Evolutionary conservation across 1,284 basidiomycete genomes (phyloP), one percentile per base, ranked within the genome.

Genomic region (Pascua sp.): DNA sequence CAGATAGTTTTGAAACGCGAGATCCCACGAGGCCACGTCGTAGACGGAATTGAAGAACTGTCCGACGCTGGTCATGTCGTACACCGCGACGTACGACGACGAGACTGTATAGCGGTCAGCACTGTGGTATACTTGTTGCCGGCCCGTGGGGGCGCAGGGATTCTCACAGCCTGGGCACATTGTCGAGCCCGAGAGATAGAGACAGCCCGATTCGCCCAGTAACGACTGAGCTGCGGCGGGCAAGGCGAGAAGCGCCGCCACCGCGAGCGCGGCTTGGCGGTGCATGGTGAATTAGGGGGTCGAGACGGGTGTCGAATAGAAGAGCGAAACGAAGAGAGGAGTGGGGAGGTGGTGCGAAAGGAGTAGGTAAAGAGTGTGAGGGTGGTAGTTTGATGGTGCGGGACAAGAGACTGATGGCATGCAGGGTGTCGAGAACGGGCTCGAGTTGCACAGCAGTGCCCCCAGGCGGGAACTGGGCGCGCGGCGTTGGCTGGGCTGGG

Each of bases 1-100:
- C 47, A 80, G 71, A 66, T 80, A 81, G 65, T 40, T 62, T 24
- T 39, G 36, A 39, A 43, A 51, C 7, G 11, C 46, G n/a, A 16
- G 18, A 37, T 50, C 51, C 16, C 52, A 58, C 36, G 24, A 40
- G 18, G 50, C n/a, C 15, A 53, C 50, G 32, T 53, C 51, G 13
- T 45, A 42, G 38, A 61, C 60, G 12, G 37, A 36, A 40, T 18
- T 38, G 41, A 61, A 68, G 64, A 72, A 79, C 11, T 47, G 13
- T 36, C 41, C 53, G 24, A 11, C n/a, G 37, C 12, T 12, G 4
- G 16, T 24, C 16, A 44, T 32, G 18, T 39, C 16, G 11, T n/a
- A 16, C 15, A 43, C 13, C 11, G 18, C 42, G 24, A 80, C 59
- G 57, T 75, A 77, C 24, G 70, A 67, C 24, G 60, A 67, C 58